Percentiles rank a stretch among this genome's conserved stretches.
phyloP scores from a whole-genome alignment of 192 early-diverging fungal species.

The Coemansia sp. region DNA sequence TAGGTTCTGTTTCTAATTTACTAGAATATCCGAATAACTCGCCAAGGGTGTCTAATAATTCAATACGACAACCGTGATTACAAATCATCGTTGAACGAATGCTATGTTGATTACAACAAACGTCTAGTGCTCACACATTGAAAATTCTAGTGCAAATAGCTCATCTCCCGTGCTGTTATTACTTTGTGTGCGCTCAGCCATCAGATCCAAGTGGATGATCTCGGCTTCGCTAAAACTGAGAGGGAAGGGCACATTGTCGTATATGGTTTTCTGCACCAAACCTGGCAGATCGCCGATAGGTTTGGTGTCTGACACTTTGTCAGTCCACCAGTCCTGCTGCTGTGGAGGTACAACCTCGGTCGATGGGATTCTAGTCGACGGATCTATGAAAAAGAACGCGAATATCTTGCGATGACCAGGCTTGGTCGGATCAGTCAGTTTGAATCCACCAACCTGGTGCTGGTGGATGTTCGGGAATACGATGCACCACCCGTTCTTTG shows the following conservation, averaged over 20 bases:
- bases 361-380: constrained; percentile 54
- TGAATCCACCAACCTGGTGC: constrained; percentile 65
- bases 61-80: too few relatives aligned
- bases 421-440: constrained; percentile 59
- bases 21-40: too few relatives aligned
- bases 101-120: too few relatives aligned
- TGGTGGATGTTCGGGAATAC: constrained; percentile 75
- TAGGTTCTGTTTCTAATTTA: too few relatives aligned
- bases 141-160: constrained; percentile 17
- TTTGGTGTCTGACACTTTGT: constrained; percentile 4
- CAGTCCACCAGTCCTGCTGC: constrained; percentile 56
- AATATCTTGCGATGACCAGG: constrained; percentile 70
- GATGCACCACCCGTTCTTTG: constrained; percentile 59
- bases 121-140: constrained; percentile 33
- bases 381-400: constrained; percentile 72
- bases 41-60: too few relatives aligned
- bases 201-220: constrained; percentile 44
- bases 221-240: constrained; percentile 54
- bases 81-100: too few relatives aligned
- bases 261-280: constrained; percentile 17
- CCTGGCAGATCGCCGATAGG: constrained; percentile 18
- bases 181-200: constrained; percentile 44
- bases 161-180: constrained; percentile 3
- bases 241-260: constrained; percentile 22
- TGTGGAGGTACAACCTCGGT: constrained; percentile 67